Evolutionary conservation across 805 yeast genomes (phyloP).

Genomic region (Kodamaea sagamina): DNA sequence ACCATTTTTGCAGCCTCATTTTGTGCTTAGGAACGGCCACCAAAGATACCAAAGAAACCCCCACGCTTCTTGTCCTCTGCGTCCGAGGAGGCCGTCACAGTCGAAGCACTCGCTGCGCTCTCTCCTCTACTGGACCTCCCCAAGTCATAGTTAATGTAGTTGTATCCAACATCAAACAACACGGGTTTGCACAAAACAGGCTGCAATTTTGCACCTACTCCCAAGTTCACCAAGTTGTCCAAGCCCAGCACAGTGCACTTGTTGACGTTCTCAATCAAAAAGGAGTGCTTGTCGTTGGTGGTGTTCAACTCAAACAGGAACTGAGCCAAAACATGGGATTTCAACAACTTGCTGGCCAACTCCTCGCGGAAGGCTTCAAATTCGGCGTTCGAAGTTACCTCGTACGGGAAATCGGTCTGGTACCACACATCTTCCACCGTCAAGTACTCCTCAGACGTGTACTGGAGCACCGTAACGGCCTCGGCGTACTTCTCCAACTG

Average conservation of each 20-base stretch:
- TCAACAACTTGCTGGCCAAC: conserved; percentile 20
- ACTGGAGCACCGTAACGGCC: conserved; percentile 45
- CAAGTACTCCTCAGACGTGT: conserved; percentile 24
- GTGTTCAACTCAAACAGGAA: conserved; percentile 32
- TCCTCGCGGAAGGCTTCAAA: conserved; percentile 25
- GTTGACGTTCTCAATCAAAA: conserved; percentile 49
- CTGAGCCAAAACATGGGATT: conserved; percentile 50
- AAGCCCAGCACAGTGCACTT: conserved; percentile 30
- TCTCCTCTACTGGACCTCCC: conserved; percentile 20
- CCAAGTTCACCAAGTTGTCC: conserved; percentile 26
- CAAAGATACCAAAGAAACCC: conserved; percentile 76
- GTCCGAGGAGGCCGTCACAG: conserved; percentile 24
- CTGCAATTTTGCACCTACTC: conserved; percentile 32
- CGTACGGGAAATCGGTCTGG: conserved; percentile 44
- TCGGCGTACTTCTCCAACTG: conserved; percentile 43
- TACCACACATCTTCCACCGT: conserved; percentile 20
- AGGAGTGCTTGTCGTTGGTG: conserved; percentile 17
- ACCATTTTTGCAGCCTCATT: neutral
- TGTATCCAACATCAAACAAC: conserved; percentile 86
- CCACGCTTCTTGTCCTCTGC: conserved; percentile 47
- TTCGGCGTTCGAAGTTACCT: conserved; percentile 40
- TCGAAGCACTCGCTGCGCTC: conserved; percentile 15
- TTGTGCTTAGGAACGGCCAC: conserved; percentile 24
- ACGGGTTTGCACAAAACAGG: conserved; percentile 85
- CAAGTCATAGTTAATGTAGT: conserved; percentile 61